Conservation (phyloP, 2,329 filamentous ascomycete species). For the Cadophora malorum region DNA sequence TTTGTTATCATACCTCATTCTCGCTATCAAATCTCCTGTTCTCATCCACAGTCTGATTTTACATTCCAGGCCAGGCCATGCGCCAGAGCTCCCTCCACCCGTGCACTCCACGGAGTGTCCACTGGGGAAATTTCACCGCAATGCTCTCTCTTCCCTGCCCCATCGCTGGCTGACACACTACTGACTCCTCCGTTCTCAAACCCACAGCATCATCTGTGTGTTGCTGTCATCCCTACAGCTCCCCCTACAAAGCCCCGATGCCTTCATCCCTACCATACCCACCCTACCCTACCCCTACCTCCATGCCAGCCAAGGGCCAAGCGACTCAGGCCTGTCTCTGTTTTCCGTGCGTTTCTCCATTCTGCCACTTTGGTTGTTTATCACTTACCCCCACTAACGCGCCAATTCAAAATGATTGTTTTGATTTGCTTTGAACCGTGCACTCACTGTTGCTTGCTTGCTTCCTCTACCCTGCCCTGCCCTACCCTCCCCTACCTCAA, state of each 20-base stretch:
- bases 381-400: slow-evolving; percentile 20
- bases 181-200: not conserved
- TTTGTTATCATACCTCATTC: slow-evolving; percentile 14
- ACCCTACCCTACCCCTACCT: not conserved
- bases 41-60: not conserved
- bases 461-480: no score
- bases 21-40: slow-evolving; percentile 17
- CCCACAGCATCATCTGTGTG: not conserved
- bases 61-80: not conserved
- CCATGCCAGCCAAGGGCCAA: slow-evolving; percentile 7
- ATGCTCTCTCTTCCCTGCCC: slow-evolving; percentile 4
- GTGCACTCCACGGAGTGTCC: not conserved
- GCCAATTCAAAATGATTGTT: slow-evolving; percentile 25
- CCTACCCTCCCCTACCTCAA: not conserved
- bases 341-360: slow-evolving; percentile 19
- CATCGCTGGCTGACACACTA: not conserved
- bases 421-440: slow-evolving; percentile 24
- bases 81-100: not conserved
- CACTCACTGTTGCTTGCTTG: slow-evolving; percentile 1
- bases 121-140: slow-evolving; percentile 11
- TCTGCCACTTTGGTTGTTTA: slow-evolving; percentile 21
- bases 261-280: slow-evolving; percentile 11
- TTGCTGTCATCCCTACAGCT: not conserved
- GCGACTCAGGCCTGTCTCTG: slow-evolving; percentile 3
- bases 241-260: slow-evolving; percentile 7